Evolutionary conservation across 768 basidiomycete genomes (phyloP).

Genomic region (Naematelia encephala): DNA sequence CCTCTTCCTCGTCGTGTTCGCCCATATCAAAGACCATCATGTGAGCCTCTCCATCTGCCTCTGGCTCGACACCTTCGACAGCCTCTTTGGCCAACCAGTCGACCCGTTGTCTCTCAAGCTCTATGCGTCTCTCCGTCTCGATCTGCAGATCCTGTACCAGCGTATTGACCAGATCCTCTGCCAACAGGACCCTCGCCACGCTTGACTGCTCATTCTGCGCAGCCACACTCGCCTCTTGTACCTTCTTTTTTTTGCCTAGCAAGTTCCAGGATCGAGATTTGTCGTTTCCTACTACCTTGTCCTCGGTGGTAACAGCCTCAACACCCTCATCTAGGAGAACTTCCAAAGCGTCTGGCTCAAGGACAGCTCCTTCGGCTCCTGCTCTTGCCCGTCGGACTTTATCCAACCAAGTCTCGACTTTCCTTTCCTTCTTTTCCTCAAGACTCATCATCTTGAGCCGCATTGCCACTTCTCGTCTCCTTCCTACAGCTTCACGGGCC

Average conservation of each 20-base stretch:
- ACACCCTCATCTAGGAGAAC: constrained; percentile 40
- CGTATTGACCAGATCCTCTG: constrained; percentile 46
- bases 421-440: constrained; percentile 37
- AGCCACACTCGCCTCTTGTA: neutral
- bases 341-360: constrained; percentile 35
- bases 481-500: constrained; percentile 45
- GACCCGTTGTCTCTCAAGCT: constrained; percentile 42
- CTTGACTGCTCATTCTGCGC: constrained; percentile 22
- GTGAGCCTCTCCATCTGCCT: constrained; percentile 10
- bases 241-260: constrained; percentile 16
- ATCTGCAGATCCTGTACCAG: constrained; percentile 47
- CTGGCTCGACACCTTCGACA: constrained; percentile 15
- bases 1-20: constrained; percentile 12
- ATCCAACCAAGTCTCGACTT: constrained; percentile 44
- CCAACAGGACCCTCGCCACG: constrained; percentile 40
- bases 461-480: constrained; percentile 48
- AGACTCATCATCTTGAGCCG: constrained; percentile 36
- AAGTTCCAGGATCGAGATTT: constrained; percentile 24
- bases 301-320: constrained; percentile 18
- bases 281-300: constrained; percentile 5
- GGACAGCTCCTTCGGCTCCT: constrained; percentile 36
- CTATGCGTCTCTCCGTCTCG: constrained; percentile 42
- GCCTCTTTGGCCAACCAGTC: constrained; percentile 44
- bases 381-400: constrained; percentile 27
- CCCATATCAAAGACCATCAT: constrained; percentile 35